Percentiles rank a stretch among this genome's conserved stretches.
Conservation (phyloP, 1,284 basidiomycete species). For the Heterobasidion parviporum region DNA sequence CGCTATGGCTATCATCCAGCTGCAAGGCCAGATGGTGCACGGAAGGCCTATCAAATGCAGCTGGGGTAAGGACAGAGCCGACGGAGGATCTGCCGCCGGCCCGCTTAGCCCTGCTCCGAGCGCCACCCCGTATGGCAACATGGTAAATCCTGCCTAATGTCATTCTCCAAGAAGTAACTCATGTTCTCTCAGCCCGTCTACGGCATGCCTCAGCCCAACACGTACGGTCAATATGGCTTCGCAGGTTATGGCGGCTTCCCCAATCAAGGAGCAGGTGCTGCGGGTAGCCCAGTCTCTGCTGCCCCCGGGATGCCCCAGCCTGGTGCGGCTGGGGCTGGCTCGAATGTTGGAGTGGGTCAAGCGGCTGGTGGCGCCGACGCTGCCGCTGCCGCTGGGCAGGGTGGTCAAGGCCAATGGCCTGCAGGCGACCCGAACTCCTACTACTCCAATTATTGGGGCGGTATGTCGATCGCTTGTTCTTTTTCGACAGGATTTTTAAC, state of each 20-base stretch:
- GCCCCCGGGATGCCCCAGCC: slow-evolving; percentile 66
- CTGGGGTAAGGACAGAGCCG: slow-evolving; percentile 94
- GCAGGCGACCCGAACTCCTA: slow-evolving; percentile 62
- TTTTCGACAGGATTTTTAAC: neutral
- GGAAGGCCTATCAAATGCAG: slow-evolving; percentile 94
- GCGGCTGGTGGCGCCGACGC: slow-evolving; percentile 48
- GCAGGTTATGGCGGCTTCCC: slow-evolving; percentile 68
- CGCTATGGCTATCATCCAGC: slow-evolving; percentile 91
- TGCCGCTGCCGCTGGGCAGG: slow-evolving; percentile 34
- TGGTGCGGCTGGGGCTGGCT: slow-evolving; percentile 33
- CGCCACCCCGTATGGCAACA: slow-evolving; percentile 61
- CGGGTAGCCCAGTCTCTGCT: slow-evolving; percentile 54
- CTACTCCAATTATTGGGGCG: slow-evolving; percentile 76
- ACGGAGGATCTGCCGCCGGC: slow-evolving; percentile 48
- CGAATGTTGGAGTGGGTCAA: slow-evolving; percentile 41
- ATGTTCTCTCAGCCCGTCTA: slow-evolving; percentile 60
- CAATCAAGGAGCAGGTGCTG: slow-evolving; percentile 20
- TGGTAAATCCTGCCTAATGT: slow-evolving; percentile 39
- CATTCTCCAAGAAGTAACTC: neutral
- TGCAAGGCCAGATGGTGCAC: slow-evolving; percentile 93
- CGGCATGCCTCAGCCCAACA: slow-evolving; percentile 74
- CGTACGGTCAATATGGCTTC: slow-evolving; percentile 76
- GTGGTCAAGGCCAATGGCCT: slow-evolving; percentile 65
- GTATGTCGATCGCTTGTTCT: neutral
- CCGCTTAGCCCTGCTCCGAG: slow-evolving; percentile 61